Evolutionary conservation across 2,329 filamentous ascomycete genomes (phyloP).

Genomic region (Fusarium papillatum): DNA sequence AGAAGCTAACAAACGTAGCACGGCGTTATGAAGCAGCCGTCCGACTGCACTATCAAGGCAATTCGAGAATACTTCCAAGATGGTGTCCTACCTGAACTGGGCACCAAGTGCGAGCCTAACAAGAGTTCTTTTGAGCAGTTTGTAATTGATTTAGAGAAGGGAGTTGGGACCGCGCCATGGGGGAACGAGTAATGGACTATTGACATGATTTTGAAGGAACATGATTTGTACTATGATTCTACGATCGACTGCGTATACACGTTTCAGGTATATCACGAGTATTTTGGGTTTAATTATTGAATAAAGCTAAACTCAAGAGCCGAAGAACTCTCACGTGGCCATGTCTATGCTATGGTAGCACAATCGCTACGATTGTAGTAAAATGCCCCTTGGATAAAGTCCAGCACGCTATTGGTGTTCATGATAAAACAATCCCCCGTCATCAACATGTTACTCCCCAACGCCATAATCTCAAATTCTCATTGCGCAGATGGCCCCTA

Average conservation of each 20-base stretch:
- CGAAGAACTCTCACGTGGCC: background rate
- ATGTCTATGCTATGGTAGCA: background rate
- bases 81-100: constrained; percentile 9
- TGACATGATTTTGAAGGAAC: background rate
- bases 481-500: background rate
- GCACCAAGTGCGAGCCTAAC: constrained; percentile 9
- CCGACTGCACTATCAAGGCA: constrained; percentile 16
- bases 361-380: background rate
- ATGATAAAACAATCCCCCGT: background rate
- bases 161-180: background rate
- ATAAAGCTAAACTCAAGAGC: background rate
- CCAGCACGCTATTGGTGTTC: background rate
- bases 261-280: background rate
- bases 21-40: constrained; percentile 18
- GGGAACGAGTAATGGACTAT: background rate
- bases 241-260: background rate
- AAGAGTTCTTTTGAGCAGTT: constrained; percentile 2
- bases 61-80: constrained; percentile 15
- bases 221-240: background rate
- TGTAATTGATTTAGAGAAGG: background rate
- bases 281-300: background rate
- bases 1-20: constrained; percentile 9
- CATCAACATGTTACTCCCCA: background rate
- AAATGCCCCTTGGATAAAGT: background rate
- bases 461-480: background rate